Base-by-base conservation (phyloP, 2,329 filamentous ascomycete species). In the Diaporthe sp. region DNA sequence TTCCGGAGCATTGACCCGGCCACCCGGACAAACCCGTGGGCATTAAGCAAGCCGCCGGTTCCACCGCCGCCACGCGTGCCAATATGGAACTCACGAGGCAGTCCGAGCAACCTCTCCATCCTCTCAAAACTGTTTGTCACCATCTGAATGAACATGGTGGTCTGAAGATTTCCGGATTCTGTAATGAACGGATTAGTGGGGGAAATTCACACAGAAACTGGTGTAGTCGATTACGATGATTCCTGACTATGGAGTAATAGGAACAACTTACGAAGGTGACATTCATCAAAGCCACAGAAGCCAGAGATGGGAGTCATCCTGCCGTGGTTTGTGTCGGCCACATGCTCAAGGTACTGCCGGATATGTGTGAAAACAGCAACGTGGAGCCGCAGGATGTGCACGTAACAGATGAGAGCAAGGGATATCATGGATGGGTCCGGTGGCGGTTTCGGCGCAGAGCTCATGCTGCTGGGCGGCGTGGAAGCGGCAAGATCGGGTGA, bases 111-210 rank as follows among this genome's bases (percentile, higher is more conserved):
- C 37, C 22, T 59, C 42, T 75, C 70, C 27, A 72, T 75, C n/a
- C 50, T 65, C 39, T 75, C 73, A 58, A 75, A 71, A 47, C 53
- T 39, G 13, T 71, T 75, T n/a, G 61, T 72, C 2, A 75, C 73
- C 13, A 72, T 30, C 27, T 75, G 69, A 35, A 75, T 75, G 25
- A 75, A n/a, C 27, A 75, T 66, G 44, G 65, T 69, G 37, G 73
- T 42, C 39, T 75, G 74, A 19, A 75, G 53, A 63, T 73, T 74
- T 8, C 74, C 66, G n/a, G 70, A 71, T 55, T 73, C 74, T 71
- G 58, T 25, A 17, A 70, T 66, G 17, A 19, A 8, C 9, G 9
- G n/a, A 15, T 51, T n/a, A 51, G 47, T 12, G 22, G 12, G 47
- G 22, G 19, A 27, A 51, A n/a, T n/a, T n/a, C n/a, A 51, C 47